phyloP scores from a whole-genome alignment of 805 yeast genomes.

The Zygoascus tannicola region DNA sequence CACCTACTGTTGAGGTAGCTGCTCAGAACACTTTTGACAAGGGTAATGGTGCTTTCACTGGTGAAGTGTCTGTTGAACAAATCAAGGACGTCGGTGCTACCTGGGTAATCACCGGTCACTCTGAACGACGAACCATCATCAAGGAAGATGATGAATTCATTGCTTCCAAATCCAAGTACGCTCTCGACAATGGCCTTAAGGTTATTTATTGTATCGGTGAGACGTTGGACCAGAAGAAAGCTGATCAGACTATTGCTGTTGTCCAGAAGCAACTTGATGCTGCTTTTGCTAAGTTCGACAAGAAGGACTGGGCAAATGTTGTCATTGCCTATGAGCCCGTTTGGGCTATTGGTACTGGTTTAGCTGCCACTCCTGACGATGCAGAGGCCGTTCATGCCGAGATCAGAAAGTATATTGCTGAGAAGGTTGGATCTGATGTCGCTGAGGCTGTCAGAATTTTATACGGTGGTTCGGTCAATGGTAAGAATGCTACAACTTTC shows the following conservation, averaged over 20 bases:
- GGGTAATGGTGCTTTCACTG: constrained; percentile 95
- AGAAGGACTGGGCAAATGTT: constrained; percentile 76
- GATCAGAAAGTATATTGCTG: constrained; percentile 74
- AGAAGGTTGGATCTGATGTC: constrained; percentile 65
- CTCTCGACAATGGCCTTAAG: constrained; percentile 77
- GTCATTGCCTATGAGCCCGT: constrained; percentile 99
- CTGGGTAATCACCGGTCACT: constrained; percentile 96
- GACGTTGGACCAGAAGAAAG: constrained; percentile 89
- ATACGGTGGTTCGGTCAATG: constrained; percentile 98
- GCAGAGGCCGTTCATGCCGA: constrained; percentile 91
- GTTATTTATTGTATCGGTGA: constrained; percentile 98
- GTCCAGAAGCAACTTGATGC: constrained; percentile 86
- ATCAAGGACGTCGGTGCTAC: constrained; percentile 84
- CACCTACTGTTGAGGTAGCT: constrained; percentile 63
- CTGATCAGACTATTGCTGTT: constrained; percentile 76
- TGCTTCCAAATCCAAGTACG: constrained; percentile 91
- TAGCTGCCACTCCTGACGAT: constrained; percentile 97
- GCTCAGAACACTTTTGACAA: constrained; percentile 88
- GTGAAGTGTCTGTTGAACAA: constrained; percentile 86
- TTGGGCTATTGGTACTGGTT: constrained; percentile 99
- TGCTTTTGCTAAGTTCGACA: constrained; percentile 59
- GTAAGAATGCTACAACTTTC: constrained; percentile 83
- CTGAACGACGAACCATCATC: constrained; percentile 94
- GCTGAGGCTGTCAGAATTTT: constrained; percentile 80
- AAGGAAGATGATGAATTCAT: constrained; percentile 70